phyloP scores from a whole-genome alignment of 805 yeast species.

The Metschnikowia henanensis region DNA sequence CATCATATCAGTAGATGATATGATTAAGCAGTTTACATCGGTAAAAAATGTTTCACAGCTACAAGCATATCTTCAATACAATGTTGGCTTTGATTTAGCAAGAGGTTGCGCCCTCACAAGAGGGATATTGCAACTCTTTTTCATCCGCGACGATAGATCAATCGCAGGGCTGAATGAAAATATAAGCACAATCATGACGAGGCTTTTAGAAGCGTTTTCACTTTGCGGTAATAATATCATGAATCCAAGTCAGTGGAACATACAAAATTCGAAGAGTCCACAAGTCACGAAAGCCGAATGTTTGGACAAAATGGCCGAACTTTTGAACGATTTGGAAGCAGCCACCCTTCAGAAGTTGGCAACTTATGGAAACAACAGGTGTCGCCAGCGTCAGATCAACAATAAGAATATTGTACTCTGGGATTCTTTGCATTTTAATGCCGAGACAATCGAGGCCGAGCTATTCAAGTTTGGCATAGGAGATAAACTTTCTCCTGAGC shows the following conservation, averaged over 20 bases:
- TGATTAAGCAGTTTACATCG: slow-evolving; percentile 20
- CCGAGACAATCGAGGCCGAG: slow-evolving; percentile 62
- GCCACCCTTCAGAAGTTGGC: slow-evolving; percentile 36
- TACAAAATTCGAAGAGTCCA: slow-evolving; percentile 8
- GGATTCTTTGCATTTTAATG: slow-evolving; percentile 79
- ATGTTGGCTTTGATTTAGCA: slow-evolving; percentile 26
- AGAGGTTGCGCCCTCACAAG: slow-evolving; percentile 50
- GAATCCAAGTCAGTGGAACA: slow-evolving; percentile 24
- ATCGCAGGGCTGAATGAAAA: slow-evolving; percentile 50
- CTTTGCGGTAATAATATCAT: slow-evolving; percentile 39
- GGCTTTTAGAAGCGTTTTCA: slow-evolving; percentile 43
- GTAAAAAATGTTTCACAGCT: slow-evolving; percentile 26
- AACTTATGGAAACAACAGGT: slow-evolving; percentile 54
- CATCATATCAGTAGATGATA: slow-evolving; percentile 21
- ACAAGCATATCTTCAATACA: slow-evolving; percentile 26
- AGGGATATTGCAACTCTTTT: slow-evolving; percentile 59
- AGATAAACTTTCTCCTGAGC: slow-evolving; percentile 24
- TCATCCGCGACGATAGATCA: slow-evolving; percentile 61
- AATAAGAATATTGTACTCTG: slow-evolving; percentile 57
- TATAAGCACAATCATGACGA: slow-evolving; percentile 25
- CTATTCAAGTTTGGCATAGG: slow-evolving; percentile 38
- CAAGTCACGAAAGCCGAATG: slow-evolving; percentile 11
- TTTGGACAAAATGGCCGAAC: slow-evolving; percentile 10
- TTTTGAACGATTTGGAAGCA: slow-evolving; percentile 43
- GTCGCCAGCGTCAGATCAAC: slow-evolving; percentile 76